Conservation (phyloP, 768 basidiomycete species). For the Paxillus ammoniavirescens region DNA sequence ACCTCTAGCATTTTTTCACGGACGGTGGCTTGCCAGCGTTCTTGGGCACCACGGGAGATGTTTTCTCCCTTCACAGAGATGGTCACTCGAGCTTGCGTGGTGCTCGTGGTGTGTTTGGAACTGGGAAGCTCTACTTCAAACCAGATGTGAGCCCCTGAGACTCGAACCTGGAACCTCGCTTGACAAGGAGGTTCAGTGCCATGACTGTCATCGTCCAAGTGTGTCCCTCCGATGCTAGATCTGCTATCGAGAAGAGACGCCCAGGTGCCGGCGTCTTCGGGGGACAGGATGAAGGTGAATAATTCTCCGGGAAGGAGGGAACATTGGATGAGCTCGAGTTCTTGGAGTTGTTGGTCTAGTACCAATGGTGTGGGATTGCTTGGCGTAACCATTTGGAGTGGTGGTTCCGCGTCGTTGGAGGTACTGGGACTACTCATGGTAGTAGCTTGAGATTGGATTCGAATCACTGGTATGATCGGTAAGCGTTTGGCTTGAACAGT, state of each 20-base stretch:
- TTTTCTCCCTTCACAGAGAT: slow-evolving; percentile 48
- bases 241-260: slow-evolving; percentile 19
- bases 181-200: slow-evolving; percentile 16
- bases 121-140: slow-evolving; percentile 36
- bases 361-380: too few species aligned
- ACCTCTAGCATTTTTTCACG: slow-evolving; percentile 37
- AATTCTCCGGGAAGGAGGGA: slow-evolving; percentile 64
- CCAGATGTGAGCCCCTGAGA: slow-evolving; percentile 28
- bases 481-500: too few species aligned
- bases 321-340: slow-evolving; percentile 57
- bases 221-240: neutral
- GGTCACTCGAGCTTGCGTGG: slow-evolving; percentile 6
- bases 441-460: too few species aligned
- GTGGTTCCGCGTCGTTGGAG: too few species aligned
- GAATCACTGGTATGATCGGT: too few species aligned
- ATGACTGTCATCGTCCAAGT: neutral
- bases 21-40: slow-evolving; percentile 45
- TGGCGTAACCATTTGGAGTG: too few species aligned
- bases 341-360: slow-evolving; percentile 37
- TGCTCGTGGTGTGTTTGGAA: too few species aligned
- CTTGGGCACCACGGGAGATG: slow-evolving; percentile 47
- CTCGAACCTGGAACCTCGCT: slow-evolving; percentile 35
- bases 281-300: slow-evolving; percentile 36
- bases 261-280: slow-evolving; percentile 39
- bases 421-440: too few species aligned